Evolutionary conservation across 441 rosid genomes (phyloP), one percentile per base, ranked within the genome.

Genomic region (Croton setiger): DNA sequence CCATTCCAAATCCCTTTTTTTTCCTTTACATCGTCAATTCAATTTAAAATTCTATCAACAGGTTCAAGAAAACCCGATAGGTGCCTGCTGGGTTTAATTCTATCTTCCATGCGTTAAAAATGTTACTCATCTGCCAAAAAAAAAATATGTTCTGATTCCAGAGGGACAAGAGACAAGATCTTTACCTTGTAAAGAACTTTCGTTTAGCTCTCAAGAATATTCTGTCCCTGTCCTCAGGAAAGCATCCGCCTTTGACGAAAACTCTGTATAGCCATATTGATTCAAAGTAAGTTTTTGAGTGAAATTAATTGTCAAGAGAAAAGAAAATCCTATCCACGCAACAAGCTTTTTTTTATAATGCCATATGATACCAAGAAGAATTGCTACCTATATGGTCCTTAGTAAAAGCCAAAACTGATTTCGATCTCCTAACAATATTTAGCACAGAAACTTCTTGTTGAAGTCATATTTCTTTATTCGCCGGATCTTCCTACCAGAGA

Each of bases 251-350:
- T 49, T 51, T 65, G 27, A 33, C 14, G 11, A 10, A 35, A 37
- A 18, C 61, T 74, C 78, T 74, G 76, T 41, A 66, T 33, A 60
- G 18, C 11, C 12, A 62, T 7, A 61, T 53, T 12, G n/a, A 63
- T 54, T 45, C 64, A 17, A 9, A 45, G 59, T 53, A 31, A 59
- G 62, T 18, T 21, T 55, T 21, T 8, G 10, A 4, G 14, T 60
- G 15, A 9, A 23, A 11, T 43, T 54, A 21, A 37, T 20, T 6
- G 37, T 13, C 31, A 37, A 21, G 8, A 31, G 64, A 10, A 3
- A 11, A 43, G 36, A 14, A 44, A 2, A 18, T 7, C 8, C 65
- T 20, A 7, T 12, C 23, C 11, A 20, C 8, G 39, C 27, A 61
- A 61, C 23, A 20, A 43, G 35, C 49, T 43, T 41, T 12, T 36